These are phyloP conservation scores for Sphaerostilbella broomeana DNA, from an alignment of 2,329 filamentous ascomycete genomes.

Conservation along the genomic window DNA sequence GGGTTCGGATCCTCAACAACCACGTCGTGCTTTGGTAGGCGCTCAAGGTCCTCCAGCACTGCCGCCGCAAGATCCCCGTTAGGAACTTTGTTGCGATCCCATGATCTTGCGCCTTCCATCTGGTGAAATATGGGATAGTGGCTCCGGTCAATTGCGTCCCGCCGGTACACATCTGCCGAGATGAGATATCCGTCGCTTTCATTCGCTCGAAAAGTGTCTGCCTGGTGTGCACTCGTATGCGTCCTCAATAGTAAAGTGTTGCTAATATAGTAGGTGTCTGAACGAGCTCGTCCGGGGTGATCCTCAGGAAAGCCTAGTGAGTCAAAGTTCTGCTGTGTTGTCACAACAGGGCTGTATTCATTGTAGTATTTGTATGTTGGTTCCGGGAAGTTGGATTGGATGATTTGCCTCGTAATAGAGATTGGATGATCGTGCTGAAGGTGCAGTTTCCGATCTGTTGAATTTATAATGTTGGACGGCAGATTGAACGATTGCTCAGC, in stretches of 20 bases:
- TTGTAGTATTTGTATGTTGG: slow-evolving; percentile 72
- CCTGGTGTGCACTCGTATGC: slow-evolving; percentile 91
- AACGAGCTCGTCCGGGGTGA: slow-evolving; percentile 78
- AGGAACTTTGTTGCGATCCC: slow-evolving; percentile 62
- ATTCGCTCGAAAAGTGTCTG: slow-evolving; percentile 69
- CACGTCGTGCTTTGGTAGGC: slow-evolving; percentile 66
- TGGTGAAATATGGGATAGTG: slow-evolving; percentile 98
- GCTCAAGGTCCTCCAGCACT: slow-evolving; percentile 63
- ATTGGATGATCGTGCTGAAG: slow-evolving; percentile 87
- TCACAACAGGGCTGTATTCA: slow-evolving; percentile 74
- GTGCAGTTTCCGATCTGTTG: slow-evolving; percentile 74
- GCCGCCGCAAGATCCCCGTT: slow-evolving; percentile 54
- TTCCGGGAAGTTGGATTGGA: slow-evolving; percentile 77
- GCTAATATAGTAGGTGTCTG: slow-evolving; percentile 96
- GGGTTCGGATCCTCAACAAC: slow-evolving; percentile 80
- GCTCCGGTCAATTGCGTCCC: slow-evolving; percentile 88
- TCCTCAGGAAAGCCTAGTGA: slow-evolving; percentile 85
- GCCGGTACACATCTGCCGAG: slow-evolving; percentile 87
- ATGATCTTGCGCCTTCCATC: slow-evolving; percentile 91
- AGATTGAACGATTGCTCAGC: slow-evolving; percentile 81
- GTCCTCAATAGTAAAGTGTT: slow-evolving; percentile 76
- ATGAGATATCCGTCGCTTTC: slow-evolving; percentile 77
- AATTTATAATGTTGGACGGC: slow-evolving; percentile 64
- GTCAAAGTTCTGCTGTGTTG: slow-evolving; percentile 86
- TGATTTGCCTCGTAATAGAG: slow-evolving; percentile 82